Evolutionary conservation across 2,329 filamentous ascomycete genomes (phyloP).

Genomic region (Colletotrichum abscissum): DNA sequence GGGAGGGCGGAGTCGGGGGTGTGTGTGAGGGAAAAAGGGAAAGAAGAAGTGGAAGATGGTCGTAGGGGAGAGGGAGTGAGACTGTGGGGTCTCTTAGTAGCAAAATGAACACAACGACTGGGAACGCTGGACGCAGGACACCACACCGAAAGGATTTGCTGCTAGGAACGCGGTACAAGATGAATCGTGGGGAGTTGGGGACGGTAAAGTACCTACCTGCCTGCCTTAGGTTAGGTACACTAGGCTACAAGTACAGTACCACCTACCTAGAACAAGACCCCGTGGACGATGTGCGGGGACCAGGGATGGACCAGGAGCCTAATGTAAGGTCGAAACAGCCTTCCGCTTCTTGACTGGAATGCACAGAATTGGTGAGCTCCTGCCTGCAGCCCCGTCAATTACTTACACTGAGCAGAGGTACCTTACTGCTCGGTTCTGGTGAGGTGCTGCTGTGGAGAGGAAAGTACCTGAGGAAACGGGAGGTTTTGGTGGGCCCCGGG

Average conservation of each 20-base stretch:
- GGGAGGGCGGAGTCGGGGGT: not conserved
- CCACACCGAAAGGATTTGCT: not conserved
- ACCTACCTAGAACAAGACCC: conserved; percentile 10
- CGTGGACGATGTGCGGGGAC: conserved; percentile 22
- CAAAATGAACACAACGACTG: not conserved
- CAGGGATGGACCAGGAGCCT: conserved; percentile 3
- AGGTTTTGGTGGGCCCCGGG: not conserved
- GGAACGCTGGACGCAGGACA: not conserved
- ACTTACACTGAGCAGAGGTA: not conserved
- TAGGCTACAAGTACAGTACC: not conserved
- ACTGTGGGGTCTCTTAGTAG: conserved; percentile 30
- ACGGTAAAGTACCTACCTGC: not conserved
- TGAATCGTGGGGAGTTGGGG: not conserved
- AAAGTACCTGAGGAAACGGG: conserved; percentile 1
- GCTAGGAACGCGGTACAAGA: not conserved
- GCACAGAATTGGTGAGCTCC: not conserved
- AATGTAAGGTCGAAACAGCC: conserved; percentile 21
- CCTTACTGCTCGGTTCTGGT: not conserved
- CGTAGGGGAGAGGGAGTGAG: conserved; percentile 23
- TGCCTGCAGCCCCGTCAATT: not conserved
- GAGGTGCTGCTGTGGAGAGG: not conserved
- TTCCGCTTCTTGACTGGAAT: conserved; percentile 22
- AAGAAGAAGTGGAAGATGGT: conserved; percentile 27
- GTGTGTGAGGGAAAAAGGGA: conserved; percentile 33
- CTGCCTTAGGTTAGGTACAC: too few relatives aligned